phyloP scores from a whole-genome alignment of 116 monocot genomes.

The Dioscorea cayenensis region DNA sequence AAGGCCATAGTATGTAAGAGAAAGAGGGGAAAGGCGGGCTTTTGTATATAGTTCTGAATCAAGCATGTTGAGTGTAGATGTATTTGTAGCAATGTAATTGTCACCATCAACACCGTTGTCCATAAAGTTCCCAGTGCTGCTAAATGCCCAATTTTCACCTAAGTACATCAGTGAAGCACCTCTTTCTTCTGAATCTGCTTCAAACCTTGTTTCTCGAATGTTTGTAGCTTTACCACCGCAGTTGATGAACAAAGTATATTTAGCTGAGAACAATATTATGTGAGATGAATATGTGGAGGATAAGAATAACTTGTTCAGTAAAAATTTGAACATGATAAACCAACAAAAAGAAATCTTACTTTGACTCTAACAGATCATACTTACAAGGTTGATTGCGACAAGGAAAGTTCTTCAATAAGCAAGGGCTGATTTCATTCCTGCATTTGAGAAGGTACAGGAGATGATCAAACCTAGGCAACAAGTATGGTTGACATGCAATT shows the following conservation, averaged over 20 bases:
- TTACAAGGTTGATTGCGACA: slow-evolving; percentile 44
- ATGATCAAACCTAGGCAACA: neutral
- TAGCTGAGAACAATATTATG: slow-evolving; percentile 25
- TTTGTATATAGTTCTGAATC: slow-evolving; percentile 45
- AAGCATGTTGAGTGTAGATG: slow-evolving; percentile 39
- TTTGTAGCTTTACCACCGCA: slow-evolving; percentile 52
- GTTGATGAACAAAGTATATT: slow-evolving; percentile 53
- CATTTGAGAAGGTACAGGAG: neutral
- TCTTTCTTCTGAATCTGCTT: slow-evolving; percentile 49
- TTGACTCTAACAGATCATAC: slow-evolving; percentile 7
- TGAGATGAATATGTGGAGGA: too few species aligned
- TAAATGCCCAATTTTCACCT: slow-evolving; percentile 65
- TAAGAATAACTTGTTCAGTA: too few species aligned
- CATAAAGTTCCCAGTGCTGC: slow-evolving; percentile 77
- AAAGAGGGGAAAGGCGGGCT: slow-evolving; percentile 72
- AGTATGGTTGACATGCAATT: neutral
- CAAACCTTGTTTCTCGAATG: slow-evolving; percentile 48
- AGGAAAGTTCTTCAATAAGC: slow-evolving; percentile 64
- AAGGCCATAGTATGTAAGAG: slow-evolving; percentile 73
- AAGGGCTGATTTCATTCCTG: slow-evolving; percentile 35
- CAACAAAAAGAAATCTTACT: neutral
- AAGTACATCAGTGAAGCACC: slow-evolving; percentile 56
- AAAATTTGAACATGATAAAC: too few species aligned
- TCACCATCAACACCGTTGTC: slow-evolving; percentile 44
- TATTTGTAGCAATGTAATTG: slow-evolving; percentile 55